Base-by-base conservation (phyloP, 2,329 filamentous ascomycete species). In the Aspergillus sp. region DNA sequence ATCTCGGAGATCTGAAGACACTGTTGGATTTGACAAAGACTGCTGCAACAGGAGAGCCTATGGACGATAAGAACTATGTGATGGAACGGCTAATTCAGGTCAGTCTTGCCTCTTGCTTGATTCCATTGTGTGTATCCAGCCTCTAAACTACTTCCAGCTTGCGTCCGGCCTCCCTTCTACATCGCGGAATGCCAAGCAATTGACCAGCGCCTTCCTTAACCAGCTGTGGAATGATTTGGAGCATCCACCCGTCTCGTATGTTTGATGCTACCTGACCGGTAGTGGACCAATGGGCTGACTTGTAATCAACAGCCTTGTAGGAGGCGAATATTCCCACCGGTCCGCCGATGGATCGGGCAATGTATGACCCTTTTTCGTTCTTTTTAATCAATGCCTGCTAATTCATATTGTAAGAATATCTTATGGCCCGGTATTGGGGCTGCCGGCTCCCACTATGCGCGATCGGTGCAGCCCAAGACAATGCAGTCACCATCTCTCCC, bases 391-490 rank as follows among this genome's bases (percentile, higher is more conserved):
- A 45, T 10, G 2, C 25, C n/a, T 36, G 23, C 49, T 58, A 47
- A 60, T 38, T 4, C 31, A 34, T 69, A 20, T 73, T 69, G 47
- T 68, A 69, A 86, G 73, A 89, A 85, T 62, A 77, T 85, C 45
- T 71, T 84, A 17, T 76, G 81, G 60, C 87, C 87, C 2, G 76
- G 84, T 48, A 73, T 90, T 25, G 87, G 87, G 2, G 78, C 78
- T 34, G 85, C 87, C 9, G 81, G 81, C 11, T 83, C 82, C n/a
- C 80, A 85, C 0, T 90, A 90, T 62, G 87, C 87, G 20, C 81
- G 86, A 56, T 84, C 84, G 0, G 84, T 88, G n/a, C 78, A 78
- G 40, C 81, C 82, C 1, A 72, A 71, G 44, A 81, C 76, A 42
- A 76, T 81, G 47, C 81, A 84, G 51, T 80, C 82, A 1, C 82